Conservation (phyloP, 371 early-diverging fungal species). For the Coemansia sp. region DNA sequence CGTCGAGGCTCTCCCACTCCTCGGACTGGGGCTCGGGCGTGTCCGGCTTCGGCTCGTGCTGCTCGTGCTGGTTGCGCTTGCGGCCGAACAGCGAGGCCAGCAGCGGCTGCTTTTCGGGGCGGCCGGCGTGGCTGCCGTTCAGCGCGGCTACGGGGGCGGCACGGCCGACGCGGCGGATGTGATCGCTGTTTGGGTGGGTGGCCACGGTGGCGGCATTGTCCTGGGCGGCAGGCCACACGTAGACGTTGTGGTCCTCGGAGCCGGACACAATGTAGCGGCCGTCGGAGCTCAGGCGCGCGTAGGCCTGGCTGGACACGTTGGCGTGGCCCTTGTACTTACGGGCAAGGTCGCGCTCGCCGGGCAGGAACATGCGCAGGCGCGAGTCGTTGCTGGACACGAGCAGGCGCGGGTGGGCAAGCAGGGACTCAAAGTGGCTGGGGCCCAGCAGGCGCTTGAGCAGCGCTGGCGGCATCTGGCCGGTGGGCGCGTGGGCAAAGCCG, state of each 20-base stretch:
- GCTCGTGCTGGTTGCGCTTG: constrained; percentile 19
- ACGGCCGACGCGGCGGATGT: constrained; percentile 46
- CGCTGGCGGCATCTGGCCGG: constrained; percentile 15
- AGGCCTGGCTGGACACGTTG: constrained; percentile 64
- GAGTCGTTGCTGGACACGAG: constrained; percentile 77
- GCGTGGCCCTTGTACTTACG: constrained; percentile 77
- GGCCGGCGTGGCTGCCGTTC: background rate
- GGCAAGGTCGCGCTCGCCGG: constrained; percentile 69
- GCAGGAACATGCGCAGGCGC: constrained; percentile 69
- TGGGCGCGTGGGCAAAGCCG: constrained; percentile 63
- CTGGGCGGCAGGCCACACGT: constrained; percentile 64
- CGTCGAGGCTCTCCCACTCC: constrained; percentile 49
- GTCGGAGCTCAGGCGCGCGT: constrained; percentile 73
- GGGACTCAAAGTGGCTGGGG: background rate
- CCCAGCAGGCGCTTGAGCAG: constrained; percentile 15
- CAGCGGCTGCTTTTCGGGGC: constrained; percentile 29
- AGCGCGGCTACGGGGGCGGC: constrained; percentile 1
- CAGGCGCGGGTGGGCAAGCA: constrained; percentile 41
- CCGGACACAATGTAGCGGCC: constrained; percentile 78
- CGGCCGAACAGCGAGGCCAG: constrained; percentile 30
- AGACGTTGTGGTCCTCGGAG: constrained; percentile 74
- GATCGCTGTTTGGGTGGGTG: constrained; percentile 44
- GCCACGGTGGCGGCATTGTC: constrained; percentile 49
- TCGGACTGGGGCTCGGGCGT: background rate
- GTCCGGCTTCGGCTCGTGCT: constrained; percentile 2